Evolutionary conservation across 148 eudicot genomes (phyloP).

Genomic region (Rhododendron ovatum): DNA sequence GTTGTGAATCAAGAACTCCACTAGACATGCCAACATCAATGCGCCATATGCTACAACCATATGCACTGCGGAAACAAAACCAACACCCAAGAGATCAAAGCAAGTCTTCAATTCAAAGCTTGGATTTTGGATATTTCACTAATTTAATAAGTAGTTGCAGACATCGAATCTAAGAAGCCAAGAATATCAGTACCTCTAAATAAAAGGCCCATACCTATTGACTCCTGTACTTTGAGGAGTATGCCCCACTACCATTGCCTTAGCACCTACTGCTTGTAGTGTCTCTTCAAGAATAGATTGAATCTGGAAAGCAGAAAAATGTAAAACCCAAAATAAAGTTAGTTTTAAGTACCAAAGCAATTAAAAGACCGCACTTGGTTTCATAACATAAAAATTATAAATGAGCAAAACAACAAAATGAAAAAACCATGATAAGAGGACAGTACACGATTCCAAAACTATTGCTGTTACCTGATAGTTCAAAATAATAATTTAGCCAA

Average conservation of each 20-base stretch:
- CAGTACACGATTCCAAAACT: neutral
- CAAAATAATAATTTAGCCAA: neutral
- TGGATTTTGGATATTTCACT: neutral
- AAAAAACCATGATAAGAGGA: neutral
- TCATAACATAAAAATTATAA: neutral
- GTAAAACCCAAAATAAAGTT: neutral
- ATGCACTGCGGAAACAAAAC: constrained; percentile 49
- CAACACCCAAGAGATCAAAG: constrained; percentile 1
- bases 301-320: constrained; percentile 36
- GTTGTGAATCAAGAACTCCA: constrained; percentile 89
- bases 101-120: neutral
- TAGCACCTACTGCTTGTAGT: constrained; percentile 71
- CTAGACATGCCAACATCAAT: constrained; percentile 98
- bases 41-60: constrained; percentile 85
- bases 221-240: constrained; percentile 86
- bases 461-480: neutral
- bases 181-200: neutral
- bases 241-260: constrained; percentile 97
- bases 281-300: constrained; percentile 65
- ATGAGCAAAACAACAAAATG: neutral
- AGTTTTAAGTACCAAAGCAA: neutral
- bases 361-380: neutral
- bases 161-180: neutral
- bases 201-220: constrained; percentile 59
- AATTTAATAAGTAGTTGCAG: neutral